Conservation (phyloP, 768 basidiomycete species). For the Antrodiella citrinella region DNA sequence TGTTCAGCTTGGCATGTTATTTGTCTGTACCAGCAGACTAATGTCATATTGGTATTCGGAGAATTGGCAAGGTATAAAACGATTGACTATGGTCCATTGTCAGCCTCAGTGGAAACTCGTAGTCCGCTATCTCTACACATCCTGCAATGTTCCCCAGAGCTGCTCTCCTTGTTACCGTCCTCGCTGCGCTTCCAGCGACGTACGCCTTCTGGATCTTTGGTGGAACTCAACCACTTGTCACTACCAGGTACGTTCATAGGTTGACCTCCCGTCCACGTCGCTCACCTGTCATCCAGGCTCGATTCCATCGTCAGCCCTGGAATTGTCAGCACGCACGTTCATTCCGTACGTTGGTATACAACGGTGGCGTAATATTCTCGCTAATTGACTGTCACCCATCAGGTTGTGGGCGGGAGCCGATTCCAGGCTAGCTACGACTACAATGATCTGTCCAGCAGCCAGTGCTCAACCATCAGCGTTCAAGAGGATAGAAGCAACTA, state of each 20-base stretch:
- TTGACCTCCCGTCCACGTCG: too few relatives aligned
- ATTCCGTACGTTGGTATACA: neutral
- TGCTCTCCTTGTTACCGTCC: too few relatives aligned
- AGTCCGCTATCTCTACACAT: too few relatives aligned
- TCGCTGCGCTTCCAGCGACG: neutral
- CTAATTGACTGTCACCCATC: conserved; percentile 6
- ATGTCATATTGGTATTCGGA: too few relatives aligned
- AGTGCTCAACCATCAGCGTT: conserved; percentile 6
- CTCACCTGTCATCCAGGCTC: too few relatives aligned
- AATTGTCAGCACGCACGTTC: conserved; percentile 6
- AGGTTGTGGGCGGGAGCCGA: conserved; percentile 11
- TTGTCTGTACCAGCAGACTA: too few relatives aligned
- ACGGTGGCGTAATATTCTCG: neutral
- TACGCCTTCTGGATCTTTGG: conserved; percentile 10
- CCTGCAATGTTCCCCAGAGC: too few relatives aligned
- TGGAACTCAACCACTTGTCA: conserved; percentile 8
- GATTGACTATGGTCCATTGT: too few relatives aligned
- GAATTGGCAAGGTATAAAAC: too few relatives aligned
- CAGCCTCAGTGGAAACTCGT: too few relatives aligned
- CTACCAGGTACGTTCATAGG: too few relatives aligned
- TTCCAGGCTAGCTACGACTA: conserved; percentile 9
- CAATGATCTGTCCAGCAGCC: conserved; percentile 2
- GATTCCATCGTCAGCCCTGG: conserved; percentile 12
- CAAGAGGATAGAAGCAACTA: conserved; percentile 17
- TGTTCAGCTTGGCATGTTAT: too few relatives aligned